Conservation (phyloP, 176 grass and related monocot genomes). For the Raddia guianensis region DNA sequence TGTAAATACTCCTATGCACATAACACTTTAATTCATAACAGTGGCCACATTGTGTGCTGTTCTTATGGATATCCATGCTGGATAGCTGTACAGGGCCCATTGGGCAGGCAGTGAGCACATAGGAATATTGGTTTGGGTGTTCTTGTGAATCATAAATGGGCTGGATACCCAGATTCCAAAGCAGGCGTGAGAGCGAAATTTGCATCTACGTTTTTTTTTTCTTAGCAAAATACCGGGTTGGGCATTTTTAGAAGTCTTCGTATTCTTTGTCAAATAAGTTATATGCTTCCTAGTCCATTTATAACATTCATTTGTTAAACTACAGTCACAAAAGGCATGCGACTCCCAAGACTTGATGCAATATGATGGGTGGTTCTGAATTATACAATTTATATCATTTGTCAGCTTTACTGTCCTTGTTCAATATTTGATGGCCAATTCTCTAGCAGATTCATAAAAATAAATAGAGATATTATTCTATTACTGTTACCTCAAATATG, state of each 20-base stretch:
- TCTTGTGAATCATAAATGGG: background rate
- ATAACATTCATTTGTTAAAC: background rate
- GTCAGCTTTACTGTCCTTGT: background rate
- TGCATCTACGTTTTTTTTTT: background rate
- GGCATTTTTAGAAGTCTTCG: background rate
- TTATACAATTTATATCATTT: background rate
- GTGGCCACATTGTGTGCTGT: no score
- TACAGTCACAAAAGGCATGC: background rate
- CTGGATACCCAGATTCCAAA: background rate
- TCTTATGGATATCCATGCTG: no score
- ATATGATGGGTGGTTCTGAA: background rate
- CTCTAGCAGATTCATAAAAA: background rate
- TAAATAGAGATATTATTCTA: background rate
- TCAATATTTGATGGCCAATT: background rate
- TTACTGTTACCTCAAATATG: conserved; percentile 18
- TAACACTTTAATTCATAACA: no score
- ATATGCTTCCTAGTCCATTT: background rate
- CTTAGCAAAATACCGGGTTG: background rate
- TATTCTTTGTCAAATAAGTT: background rate
- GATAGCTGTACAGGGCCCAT: background rate
- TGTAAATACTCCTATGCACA: no score
- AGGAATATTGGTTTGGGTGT: background rate
- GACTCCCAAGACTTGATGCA: background rate
- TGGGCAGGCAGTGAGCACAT: background rate
- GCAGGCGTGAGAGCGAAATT: background rate